Base-by-base conservation (phyloP, 2,329 filamentous ascomycete genomes). In the Emydomyces testavorans region DNA sequence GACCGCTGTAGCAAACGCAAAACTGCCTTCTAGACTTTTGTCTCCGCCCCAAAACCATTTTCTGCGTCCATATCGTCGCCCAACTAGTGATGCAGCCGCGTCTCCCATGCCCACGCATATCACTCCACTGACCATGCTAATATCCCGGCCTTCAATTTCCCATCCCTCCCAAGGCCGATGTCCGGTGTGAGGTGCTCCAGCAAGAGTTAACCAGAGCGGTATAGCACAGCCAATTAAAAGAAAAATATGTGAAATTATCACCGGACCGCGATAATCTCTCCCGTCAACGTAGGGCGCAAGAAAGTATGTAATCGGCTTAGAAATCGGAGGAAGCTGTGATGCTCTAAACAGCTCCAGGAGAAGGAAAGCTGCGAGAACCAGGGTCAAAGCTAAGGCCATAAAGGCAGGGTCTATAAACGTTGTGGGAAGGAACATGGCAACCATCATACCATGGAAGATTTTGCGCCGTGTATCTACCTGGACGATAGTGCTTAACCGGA, bases 361-460 rank as follows among this genome's bases (percentile, higher is more conserved):
- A 11, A 96, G 71, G 61, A 98, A 98, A 45, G 93, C 73, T 3
- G 84, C 80, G 29, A 98, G 75, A 21, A 88, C 79, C 26, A 95
- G 69, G 0, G 76, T 74, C n/a, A 96, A 73, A 0, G 88, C 86
- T 10, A 98, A 71, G 1, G 84, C 79, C 42, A 82, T 80, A 64
- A 86, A 96, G 34, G 82, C 74, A 0, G 92, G 90, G 63, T 98
- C 92, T 53, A 96, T 70, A 61, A 80, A 95, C 1, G 83, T 85
- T 1, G 85, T 80, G 0, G 92, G 89, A 1, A 96, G 74, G 48
- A 98, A 82, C 86, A 98, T 95, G 48, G 80, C 80, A 6, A 96
- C 90, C 84, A 96, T 96, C 76, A 90, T 94, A 56, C 93, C 93
- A 65, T 98, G 92, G 64, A 98, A 98, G 20, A 96, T 85, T 65